Evolutionary conservation across 2,329 filamentous ascomycete genomes (phyloP).

Genomic region (Colletotrichum kahawae): DNA sequence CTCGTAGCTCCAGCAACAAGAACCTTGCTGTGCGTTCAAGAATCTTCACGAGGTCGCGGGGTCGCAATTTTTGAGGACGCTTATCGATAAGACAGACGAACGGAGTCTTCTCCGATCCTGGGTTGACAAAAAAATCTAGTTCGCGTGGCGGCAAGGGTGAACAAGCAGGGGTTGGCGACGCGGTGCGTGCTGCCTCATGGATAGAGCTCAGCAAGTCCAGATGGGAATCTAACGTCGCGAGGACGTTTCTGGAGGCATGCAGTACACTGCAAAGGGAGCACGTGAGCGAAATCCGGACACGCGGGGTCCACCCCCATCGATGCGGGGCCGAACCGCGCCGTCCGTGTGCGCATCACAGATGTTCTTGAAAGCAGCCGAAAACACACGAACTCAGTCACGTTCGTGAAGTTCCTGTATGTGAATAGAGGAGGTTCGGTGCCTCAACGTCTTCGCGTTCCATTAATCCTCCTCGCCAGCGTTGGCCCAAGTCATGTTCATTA

Average conservation of each 20-base stretch:
- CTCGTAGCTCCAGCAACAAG: not conserved
- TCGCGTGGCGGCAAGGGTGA: not conserved
- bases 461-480: not conserved
- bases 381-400: not conserved
- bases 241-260: not conserved
- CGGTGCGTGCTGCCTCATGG: not conserved
- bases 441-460: not conserved
- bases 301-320: not conserved
- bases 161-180: not conserved
- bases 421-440: not conserved
- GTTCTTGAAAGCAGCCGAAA: not conserved
- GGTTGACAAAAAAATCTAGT: not conserved
- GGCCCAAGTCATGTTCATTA: slow-evolving; percentile 15
- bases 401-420: not conserved
- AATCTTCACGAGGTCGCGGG: not conserved
- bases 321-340: not conserved
- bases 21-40: not conserved
- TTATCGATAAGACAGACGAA: not conserved
- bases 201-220: not conserved
- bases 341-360: not conserved
- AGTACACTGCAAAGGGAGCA: not conserved
- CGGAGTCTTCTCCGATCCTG: not conserved
- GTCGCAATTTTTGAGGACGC: not conserved
- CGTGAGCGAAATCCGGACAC: not conserved
- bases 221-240: not conserved